Evolutionary conservation across 257 asterid genomes (phyloP), one percentile per base, ranked within the genome.

Genomic region (Penstemon newberryi): DNA sequence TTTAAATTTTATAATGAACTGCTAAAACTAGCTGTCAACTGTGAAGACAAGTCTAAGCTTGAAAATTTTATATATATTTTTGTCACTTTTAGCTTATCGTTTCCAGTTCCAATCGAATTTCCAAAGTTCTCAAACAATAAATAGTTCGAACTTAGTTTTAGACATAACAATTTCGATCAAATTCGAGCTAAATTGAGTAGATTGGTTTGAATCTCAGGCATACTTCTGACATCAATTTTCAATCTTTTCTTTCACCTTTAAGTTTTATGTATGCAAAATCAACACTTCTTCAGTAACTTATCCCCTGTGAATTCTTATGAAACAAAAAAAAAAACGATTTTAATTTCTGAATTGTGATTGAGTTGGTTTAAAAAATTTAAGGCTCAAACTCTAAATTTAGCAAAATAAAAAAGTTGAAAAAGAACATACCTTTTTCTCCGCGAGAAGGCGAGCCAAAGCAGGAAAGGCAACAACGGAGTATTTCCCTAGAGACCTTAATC

Each of bases 401-500:
- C 15, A 12, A 49, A 42, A 25, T 7, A 33, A 11, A 18, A 60
- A 46, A 64, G 8, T 7, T 7, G 4, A 49, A 46, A 46, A 68
- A 42, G 1, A 2, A 44, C 2, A 25, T 5, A 91, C 99, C 96
- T 89, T 89, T 56, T 83, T 82, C 61, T 87, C 96, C 45, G 81
- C 75, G 25, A 94, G 81, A 75, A 91, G 91, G 66, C 67, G 79
- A 65, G 84, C 77, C 57, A 94, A 76, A 18, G 92, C 75, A 51
- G 96, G 89, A 73, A 89, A 42, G 50, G 81, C 91, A 56, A 81
- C 76, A 33, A 49, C 8, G 8, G 79, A 74, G 77, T 91, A 84
- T 59, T 77, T 86, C 42, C 78, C 93, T 37, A 94, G 88, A 67
- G 96, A 87, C 76, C 70, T 72, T 61, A 94, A 73, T 56, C 96